Conservation (phyloP, 2,329 filamentous ascomycete species). For the Trichoderma simmonsii region DNA sequence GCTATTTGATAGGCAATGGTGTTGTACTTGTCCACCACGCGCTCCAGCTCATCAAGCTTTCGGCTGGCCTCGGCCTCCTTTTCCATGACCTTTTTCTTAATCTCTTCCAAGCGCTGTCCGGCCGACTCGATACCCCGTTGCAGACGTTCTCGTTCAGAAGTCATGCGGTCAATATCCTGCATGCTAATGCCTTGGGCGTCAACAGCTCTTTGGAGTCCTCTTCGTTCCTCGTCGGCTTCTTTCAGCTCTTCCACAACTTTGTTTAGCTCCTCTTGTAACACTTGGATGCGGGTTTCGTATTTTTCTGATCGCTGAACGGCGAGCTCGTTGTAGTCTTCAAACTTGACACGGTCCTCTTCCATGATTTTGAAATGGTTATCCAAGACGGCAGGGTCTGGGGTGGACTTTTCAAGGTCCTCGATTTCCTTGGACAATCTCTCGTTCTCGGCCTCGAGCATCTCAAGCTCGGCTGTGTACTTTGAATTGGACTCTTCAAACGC, state of each 20-base stretch:
- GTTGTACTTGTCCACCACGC: slow-evolving; percentile 87
- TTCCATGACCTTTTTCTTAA: slow-evolving; percentile 76
- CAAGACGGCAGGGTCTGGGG: slow-evolving; percentile 76
- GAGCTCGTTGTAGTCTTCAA: slow-evolving; percentile 87
- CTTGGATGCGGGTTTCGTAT: slow-evolving; percentile 74
- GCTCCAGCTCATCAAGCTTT: slow-evolving; percentile 89
- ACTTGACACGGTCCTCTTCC: slow-evolving; percentile 91
- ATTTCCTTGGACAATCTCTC: slow-evolving; percentile 79
- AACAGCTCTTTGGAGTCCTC: slow-evolving; percentile 76
- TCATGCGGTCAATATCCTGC: slow-evolving; percentile 99
- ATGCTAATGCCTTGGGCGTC: slow-evolving; percentile 94
- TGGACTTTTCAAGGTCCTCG: slow-evolving; percentile 82
- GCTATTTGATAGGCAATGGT: slow-evolving; percentile 90
- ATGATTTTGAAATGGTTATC: slow-evolving; percentile 91
- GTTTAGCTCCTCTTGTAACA: slow-evolving; percentile 82
- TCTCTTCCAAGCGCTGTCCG: slow-evolving; percentile 73
- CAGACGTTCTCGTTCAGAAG: slow-evolving; percentile 87
- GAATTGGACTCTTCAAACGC: slow-evolving; percentile 85
- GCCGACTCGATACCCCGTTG: slow-evolving; percentile 82
- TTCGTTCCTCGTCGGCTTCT: slow-evolving; percentile 78
- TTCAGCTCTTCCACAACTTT: slow-evolving; percentile 72
- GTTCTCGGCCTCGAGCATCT: slow-evolving; percentile 83
- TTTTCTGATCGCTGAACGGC: slow-evolving; percentile 85
- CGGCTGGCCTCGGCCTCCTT: slow-evolving; percentile 83
- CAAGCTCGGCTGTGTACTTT: slow-evolving; percentile 78